Percentiles rank a stretch among this genome's conserved stretches.
Evolutionary conservation across 805 yeast genomes (phyloP).

Genomic region (Candida parachauliodes): DNA sequence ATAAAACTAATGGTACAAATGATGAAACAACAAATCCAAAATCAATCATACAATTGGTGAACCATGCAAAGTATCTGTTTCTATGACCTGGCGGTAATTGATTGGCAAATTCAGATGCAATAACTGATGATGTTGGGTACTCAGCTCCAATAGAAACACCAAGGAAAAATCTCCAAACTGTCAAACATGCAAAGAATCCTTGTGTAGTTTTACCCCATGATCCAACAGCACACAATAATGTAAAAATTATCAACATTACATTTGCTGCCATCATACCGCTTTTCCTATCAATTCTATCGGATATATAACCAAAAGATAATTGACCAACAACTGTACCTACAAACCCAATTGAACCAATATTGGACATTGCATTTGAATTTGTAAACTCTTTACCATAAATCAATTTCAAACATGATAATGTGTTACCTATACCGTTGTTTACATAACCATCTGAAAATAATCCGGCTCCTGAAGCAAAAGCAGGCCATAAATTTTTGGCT

Average conservation of each 20-base stretch:
- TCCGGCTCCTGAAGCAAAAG: conserved; percentile 86
- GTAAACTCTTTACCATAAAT: conserved; percentile 66
- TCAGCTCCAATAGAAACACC: conserved; percentile 95
- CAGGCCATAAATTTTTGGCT: conserved; percentile 49
- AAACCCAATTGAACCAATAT: conserved; percentile 83
- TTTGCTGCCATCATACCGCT: conserved; percentile 81
- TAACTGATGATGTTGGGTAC: conserved; percentile 90
- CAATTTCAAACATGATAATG: conserved; percentile 64
- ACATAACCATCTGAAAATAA: conserved; percentile 91
- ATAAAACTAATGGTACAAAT: conserved; percentile 79
- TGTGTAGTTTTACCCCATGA: conserved; percentile 74
- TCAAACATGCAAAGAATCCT: conserved; percentile 80
- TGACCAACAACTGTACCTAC: conserved; percentile 91
- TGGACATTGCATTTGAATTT: conserved; percentile 65
- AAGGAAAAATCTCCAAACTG: conserved; percentile 79
- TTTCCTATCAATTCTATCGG: conserved; percentile 80
- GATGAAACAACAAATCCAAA: conserved; percentile 79
- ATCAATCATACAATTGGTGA: conserved; percentile 87
- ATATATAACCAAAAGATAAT: conserved; percentile 71
- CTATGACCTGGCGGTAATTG: conserved; percentile 75
- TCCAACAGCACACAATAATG: conserved; percentile 76
- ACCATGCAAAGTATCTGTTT: conserved; percentile 85
- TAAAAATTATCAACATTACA: conserved; percentile 66
- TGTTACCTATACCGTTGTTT: conserved; percentile 79
- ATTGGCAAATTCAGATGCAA: conserved; percentile 88